Percentiles rank a stretch among this genome's conserved stretches.
Conservation (phyloP, 371 early-diverging fungal species). For the Mortierella sp. region DNA sequence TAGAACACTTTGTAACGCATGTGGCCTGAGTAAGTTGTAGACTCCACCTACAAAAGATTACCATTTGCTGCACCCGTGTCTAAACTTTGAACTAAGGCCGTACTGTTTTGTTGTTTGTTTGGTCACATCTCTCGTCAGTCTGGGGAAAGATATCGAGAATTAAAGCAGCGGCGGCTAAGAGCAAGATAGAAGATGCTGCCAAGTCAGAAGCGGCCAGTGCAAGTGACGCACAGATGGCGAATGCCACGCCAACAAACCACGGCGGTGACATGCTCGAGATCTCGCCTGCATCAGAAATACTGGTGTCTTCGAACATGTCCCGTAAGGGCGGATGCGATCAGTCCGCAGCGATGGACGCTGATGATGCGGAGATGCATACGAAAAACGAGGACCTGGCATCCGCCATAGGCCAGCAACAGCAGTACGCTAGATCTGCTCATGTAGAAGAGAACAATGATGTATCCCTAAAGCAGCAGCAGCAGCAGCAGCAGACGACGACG, state of each 20-base stretch:
- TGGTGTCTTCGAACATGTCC: not conserved
- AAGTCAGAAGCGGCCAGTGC: slow-evolving; percentile 1
- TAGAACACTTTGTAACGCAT: slow-evolving; percentile 75
- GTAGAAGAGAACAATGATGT: too few relatives aligned
- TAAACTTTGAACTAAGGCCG: too few relatives aligned
- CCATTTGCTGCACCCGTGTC: too few relatives aligned
- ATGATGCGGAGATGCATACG: slow-evolving; percentile 5
- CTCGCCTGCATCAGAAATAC: not conserved
- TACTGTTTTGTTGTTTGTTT: too few relatives aligned
- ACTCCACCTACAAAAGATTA: not conserved
- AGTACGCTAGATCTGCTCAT: too few relatives aligned
- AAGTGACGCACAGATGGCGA: slow-evolving; percentile 1
- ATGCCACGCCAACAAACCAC: not conserved
- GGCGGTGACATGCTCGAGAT: not conserved
- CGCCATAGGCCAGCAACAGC: not conserved
- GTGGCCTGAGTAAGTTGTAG: slow-evolving; percentile 65
- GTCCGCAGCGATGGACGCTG: slow-evolving; percentile 2
- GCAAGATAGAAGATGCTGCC: slow-evolving; percentile 4
- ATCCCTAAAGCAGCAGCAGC: too few relatives aligned
- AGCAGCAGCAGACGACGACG: too few relatives aligned
- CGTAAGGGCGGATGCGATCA: slow-evolving; percentile 27
- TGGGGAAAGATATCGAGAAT: slow-evolving; percentile 53
- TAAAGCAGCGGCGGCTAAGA: slow-evolving; percentile 37
- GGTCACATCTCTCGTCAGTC: slow-evolving; percentile 31
- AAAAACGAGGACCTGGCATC: slow-evolving; percentile 22